phyloP scores from a whole-genome alignment of 2,329 filamentous ascomycete species.

The Colletotrichum sp. region DNA sequence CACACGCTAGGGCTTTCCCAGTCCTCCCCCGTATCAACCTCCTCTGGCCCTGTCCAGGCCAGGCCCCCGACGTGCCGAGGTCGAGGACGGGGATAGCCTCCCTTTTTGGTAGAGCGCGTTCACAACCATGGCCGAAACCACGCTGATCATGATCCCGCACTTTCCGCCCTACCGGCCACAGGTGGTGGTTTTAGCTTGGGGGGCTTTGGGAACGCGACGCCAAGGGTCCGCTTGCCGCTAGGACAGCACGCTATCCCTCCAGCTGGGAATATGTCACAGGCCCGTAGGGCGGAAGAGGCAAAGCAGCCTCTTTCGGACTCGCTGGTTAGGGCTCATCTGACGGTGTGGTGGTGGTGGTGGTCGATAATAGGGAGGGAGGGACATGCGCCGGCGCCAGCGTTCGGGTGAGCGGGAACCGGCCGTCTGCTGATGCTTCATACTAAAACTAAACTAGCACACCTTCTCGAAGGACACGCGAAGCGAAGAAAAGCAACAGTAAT shows the following conservation, averaged over 20 bases:
- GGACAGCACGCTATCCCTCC: not conserved
- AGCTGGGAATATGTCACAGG: not conserved
- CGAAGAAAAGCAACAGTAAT: not conserved
- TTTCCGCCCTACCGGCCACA: slow-evolving; percentile 14
- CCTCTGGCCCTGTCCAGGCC: not conserved
- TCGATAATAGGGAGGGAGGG: not conserved
- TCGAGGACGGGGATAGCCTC: slow-evolving; percentile 4
- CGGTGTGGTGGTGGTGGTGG: not conserved
- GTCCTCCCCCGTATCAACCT: not conserved
- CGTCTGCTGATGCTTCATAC: not conserved
- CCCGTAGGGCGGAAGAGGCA: not conserved
- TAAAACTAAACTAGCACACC: not conserved
- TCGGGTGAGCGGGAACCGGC: not conserved
- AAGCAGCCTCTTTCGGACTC: not conserved
- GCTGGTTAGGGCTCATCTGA: not conserved
- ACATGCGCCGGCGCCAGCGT: not conserved
- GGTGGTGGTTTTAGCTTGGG: not conserved
- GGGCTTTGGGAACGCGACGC: not conserved
- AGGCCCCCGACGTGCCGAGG: slow-evolving; percentile 2
- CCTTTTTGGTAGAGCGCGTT: not conserved
- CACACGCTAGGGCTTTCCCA: not conserved
- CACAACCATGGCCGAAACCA: not conserved
- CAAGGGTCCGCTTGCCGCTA: slow-evolving; percentile 9
- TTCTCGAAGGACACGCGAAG: slow-evolving; percentile 10
- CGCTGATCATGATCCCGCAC: slow-evolving; percentile 15